A percentile compares a stretch with the other conserved stretches of the same genome.
These are phyloP conservation scores for Papiliotrema terrestris DNA, from an alignment of 1,284 basidiomycete species.

Conservation along the genomic window DNA sequence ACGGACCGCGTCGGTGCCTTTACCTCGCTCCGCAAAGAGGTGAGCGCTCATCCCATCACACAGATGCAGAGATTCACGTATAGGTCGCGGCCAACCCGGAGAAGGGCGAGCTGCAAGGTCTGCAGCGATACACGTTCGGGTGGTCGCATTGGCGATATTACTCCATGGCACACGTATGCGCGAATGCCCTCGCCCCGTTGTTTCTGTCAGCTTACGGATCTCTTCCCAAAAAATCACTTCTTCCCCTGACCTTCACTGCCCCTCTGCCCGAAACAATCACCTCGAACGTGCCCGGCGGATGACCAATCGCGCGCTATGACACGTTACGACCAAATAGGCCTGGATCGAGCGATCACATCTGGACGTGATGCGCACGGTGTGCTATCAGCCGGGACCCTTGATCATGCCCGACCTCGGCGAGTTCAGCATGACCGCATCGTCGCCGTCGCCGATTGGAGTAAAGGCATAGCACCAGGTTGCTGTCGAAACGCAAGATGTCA, in stretches of 20 bases:
- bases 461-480: too few relatives aligned
- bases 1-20: conserved; percentile 62
- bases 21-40: conserved; percentile 38
- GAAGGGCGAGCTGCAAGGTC: conserved; percentile 28
- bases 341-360: conserved; percentile 40
- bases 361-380: conserved; percentile 40
- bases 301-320: not conserved
- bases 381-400: conserved; percentile 41
- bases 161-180: conserved; percentile 43
- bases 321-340: conserved; percentile 13
- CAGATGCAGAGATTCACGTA: not conserved
- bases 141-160: conserved; percentile 49
- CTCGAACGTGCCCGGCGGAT: not conserved
- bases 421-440: conserved; percentile 16
- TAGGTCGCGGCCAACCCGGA: conserved; percentile 33
- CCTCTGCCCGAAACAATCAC: not conserved
- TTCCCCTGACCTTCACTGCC: not conserved
- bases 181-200: conserved; percentile 14
- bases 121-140: conserved; percentile 35
- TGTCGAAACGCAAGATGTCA: too few relatives aligned
- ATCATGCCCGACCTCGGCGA: conserved; percentile 33
- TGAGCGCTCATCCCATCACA: conserved; percentile 9
- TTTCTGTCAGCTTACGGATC: conserved; percentile 39
- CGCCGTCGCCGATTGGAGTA: not conserved
- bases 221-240: conserved; percentile 11